These are phyloP conservation scores for Bruguiera parviflora DNA, from an alignment of 345 rosid species.

Conservation along the genomic window DNA sequence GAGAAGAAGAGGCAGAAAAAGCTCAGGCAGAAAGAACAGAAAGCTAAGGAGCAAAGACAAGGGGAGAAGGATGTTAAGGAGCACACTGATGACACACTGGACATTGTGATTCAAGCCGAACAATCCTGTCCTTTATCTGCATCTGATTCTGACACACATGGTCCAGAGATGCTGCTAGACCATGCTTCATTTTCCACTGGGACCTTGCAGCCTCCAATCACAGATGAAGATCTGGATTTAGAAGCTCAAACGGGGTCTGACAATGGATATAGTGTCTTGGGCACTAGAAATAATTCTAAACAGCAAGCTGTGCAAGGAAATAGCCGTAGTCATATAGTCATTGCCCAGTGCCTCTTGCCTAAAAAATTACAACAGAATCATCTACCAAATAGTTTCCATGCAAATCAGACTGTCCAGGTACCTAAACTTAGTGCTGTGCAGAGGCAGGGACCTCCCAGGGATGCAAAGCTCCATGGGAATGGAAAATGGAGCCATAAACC, in stretches of 20 bases:
- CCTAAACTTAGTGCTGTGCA: conserved; percentile 44
- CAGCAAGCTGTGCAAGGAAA: conserved; percentile 28
- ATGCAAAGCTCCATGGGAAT: conserved; percentile 37
- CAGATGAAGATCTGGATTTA: conserved; percentile 37
- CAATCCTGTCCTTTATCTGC: conserved; percentile 35
- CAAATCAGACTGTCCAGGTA: conserved; percentile 35
- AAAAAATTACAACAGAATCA: conserved; percentile 42
- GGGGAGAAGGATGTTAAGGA: conserved; percentile 36
- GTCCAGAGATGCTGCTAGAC: conserved; percentile 32
- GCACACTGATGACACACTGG: conserved; percentile 39
- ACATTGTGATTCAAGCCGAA: conserved; percentile 45
- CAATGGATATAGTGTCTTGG: conserved; percentile 34
- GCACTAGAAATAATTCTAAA: conserved; percentile 34
- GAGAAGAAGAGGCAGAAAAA: conserved; percentile 82
- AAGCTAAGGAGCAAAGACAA: conserved; percentile 62
- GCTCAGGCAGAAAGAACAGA: conserved; percentile 80
- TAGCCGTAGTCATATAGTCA: conserved; percentile 28
- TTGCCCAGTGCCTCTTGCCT: conserved; percentile 35
- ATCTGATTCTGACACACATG: conserved; percentile 44
- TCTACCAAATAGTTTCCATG: conserved; percentile 44
- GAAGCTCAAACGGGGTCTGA: conserved; percentile 40
- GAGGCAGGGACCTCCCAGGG: conserved; percentile 56
- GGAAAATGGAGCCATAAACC: conserved; percentile 79
- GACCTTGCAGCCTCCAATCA: conserved; percentile 31
- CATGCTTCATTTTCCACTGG: conserved; percentile 36